phyloP scores from a whole-genome alignment of 2,329 filamentous ascomycete species.

The Hirsutella rhossiliensis region DNA sequence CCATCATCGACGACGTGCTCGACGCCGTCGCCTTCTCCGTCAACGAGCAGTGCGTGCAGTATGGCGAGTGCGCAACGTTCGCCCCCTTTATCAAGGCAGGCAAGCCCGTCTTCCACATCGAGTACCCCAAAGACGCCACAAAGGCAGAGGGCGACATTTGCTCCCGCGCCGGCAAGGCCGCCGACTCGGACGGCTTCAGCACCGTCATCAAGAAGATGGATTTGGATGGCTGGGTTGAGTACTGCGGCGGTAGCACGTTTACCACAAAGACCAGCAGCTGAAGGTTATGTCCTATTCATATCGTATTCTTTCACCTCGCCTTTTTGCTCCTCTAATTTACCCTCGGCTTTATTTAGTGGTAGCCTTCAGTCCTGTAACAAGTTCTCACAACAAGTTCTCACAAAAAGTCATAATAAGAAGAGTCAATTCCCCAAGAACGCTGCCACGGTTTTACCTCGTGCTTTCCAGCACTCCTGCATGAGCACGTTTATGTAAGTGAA shows the following conservation, averaged over 20 bases:
- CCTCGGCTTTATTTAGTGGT: too few relatives aligned
- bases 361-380: too few relatives aligned
- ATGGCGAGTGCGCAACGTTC: constrained; percentile 47
- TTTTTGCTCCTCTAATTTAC: too few relatives aligned
- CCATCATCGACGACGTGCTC: constrained; percentile 38
- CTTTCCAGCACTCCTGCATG: too few relatives aligned
- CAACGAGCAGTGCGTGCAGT: constrained; percentile 57
- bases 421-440: too few relatives aligned
- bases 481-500: too few relatives aligned
- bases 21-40: constrained; percentile 50
- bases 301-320: not conserved
- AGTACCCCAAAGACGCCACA: constrained; percentile 46
- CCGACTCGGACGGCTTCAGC: constrained; percentile 40
- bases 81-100: constrained; percentile 41
- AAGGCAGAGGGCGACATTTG: constrained; percentile 29
- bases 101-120: constrained; percentile 64
- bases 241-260: constrained; percentile 29
- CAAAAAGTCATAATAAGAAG: too few relatives aligned
- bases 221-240: constrained; percentile 50
- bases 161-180: constrained; percentile 20
- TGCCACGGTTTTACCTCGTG: too few relatives aligned
- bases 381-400: too few relatives aligned
- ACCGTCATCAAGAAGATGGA: constrained; percentile 55
- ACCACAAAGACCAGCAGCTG: constrained; percentile 8
- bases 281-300: not conserved